These are phyloP conservation scores for Alternaria brassicae DNA, from an alignment of 2,329 filamentous ascomycete species.

Conservation along the genomic window DNA sequence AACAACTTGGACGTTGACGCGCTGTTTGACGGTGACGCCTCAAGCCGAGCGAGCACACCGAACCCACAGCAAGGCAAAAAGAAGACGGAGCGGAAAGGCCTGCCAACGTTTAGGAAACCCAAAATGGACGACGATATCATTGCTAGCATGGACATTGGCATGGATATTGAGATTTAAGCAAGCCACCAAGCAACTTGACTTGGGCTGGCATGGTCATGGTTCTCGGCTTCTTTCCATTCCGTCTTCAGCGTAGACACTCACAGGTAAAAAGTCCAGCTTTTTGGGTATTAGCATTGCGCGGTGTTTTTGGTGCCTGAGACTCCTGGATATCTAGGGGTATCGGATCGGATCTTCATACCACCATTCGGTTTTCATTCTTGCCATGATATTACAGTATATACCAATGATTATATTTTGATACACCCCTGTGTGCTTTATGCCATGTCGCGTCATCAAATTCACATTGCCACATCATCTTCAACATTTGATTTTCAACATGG, in stretches of 20 bases:
- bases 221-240: not conserved
- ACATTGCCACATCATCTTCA: not conserved
- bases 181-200: not conserved
- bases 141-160: slow-evolving; percentile 84
- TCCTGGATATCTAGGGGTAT: not conserved
- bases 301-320: not conserved
- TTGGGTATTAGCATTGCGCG: slow-evolving; percentile 2
- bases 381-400: slow-evolving; percentile 1
- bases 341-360: not conserved
- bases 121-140: slow-evolving; percentile 94
- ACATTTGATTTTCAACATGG: not conserved
- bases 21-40: slow-evolving; percentile 54
- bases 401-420: not conserved
- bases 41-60: slow-evolving; percentile 51
- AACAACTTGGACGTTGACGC: slow-evolving; percentile 53
- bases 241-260: not conserved
- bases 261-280: not conserved
- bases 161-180: slow-evolving; percentile 82
- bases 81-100: slow-evolving; percentile 60
- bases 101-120: slow-evolving; percentile 75
- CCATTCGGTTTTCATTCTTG: not conserved
- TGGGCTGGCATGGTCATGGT: not conserved
- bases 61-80: slow-evolving; percentile 62
- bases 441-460: not conserved
- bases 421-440: not conserved